Conservation (phyloP, 139 green algal species). For the Deuterostichococcus epilithicus region DNA sequence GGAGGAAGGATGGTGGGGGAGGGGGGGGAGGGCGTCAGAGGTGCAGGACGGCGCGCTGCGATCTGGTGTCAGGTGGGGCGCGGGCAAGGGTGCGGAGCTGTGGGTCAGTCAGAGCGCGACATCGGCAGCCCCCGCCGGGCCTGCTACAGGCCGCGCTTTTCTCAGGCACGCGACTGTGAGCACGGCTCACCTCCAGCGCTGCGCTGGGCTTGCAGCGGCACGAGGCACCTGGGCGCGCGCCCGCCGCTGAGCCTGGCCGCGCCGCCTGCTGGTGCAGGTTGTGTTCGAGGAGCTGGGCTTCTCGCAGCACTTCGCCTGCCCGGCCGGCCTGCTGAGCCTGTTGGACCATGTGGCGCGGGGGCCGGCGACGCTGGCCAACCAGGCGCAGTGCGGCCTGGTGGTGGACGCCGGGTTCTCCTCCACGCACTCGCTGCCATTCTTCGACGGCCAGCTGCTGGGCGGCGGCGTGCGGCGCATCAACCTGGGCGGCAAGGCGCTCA, state of each 20-base stretch:
- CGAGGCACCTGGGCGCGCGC: neutral
- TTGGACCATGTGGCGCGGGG: slow-evolving; percentile 21
- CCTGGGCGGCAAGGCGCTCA: slow-evolving; percentile 96
- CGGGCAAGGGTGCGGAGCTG: too few species aligned
- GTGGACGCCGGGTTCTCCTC: slow-evolving; percentile 78
- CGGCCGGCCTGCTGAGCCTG: slow-evolving; percentile 59
- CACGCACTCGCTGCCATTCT: slow-evolving; percentile 79
- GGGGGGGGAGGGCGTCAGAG: too few species aligned
- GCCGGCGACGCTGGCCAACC: slow-evolving; percentile 28
- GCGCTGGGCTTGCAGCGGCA: neutral
- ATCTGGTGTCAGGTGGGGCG: too few species aligned
- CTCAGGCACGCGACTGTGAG: too few species aligned
- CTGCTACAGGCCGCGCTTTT: too few species aligned
- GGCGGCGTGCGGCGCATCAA: slow-evolving; percentile 75
- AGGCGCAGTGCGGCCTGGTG: slow-evolving; percentile 51
- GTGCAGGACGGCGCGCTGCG: too few species aligned
- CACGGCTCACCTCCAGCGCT: neutral
- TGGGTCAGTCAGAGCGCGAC: too few species aligned
- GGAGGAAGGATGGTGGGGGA: too few species aligned
- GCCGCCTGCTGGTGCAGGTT: slow-evolving; percentile 39
- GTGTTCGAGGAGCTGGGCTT: slow-evolving; percentile 83
- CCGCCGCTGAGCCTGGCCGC: neutral
- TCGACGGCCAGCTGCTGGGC: slow-evolving; percentile 40
- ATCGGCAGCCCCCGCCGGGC: too few species aligned
- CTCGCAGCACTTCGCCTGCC: slow-evolving; percentile 41